phyloP scores from a whole-genome alignment of 139 green algal species.

The Klebsormidium nitens region DNA sequence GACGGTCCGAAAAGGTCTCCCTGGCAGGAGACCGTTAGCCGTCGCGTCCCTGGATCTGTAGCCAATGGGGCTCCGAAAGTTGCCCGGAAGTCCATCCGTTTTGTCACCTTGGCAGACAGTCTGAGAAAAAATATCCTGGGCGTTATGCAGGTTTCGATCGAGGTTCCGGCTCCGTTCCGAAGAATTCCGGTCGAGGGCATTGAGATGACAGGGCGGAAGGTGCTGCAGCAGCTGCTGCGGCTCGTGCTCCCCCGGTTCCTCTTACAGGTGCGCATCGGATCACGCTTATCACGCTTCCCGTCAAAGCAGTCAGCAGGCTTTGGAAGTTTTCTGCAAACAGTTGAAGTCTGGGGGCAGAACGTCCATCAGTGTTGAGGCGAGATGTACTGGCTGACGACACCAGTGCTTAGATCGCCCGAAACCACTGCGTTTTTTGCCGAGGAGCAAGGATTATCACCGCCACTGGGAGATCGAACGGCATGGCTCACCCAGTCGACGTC shows the following conservation, averaged over 20 bases:
- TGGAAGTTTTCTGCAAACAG: too few relatives aligned
- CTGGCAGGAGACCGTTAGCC: too few relatives aligned
- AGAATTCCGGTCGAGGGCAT: conserved; percentile 19
- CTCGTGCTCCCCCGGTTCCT: conserved; percentile 27
- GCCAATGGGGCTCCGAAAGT: too few relatives aligned
- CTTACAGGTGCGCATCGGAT: conserved; percentile 20
- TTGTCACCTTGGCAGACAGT: too few relatives aligned
- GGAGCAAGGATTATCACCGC: too few relatives aligned
- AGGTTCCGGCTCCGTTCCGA: conserved; percentile 17
- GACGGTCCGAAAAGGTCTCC: too few relatives aligned
- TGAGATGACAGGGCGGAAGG: conserved; percentile 22
- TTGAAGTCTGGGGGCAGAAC: too few relatives aligned
- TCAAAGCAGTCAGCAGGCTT: neutral
- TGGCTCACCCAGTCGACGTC: too few relatives aligned
- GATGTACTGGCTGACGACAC: neutral
- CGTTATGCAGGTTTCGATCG: conserved; percentile 32
- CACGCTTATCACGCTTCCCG: neutral
- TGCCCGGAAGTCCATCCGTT: too few relatives aligned
- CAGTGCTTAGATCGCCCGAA: neutral
- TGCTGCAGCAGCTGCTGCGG: conserved; percentile 17
- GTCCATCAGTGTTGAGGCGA: conserved; percentile 13
- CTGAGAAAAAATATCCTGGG: too few relatives aligned
- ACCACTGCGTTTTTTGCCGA: neutral
- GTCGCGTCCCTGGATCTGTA: too few relatives aligned
- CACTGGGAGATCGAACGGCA: too few relatives aligned